These are phyloP conservation scores for Knoxdaviesia capensis DNA, from an alignment of 2,329 filamentous ascomycete species.

Conservation along the genomic window DNA sequence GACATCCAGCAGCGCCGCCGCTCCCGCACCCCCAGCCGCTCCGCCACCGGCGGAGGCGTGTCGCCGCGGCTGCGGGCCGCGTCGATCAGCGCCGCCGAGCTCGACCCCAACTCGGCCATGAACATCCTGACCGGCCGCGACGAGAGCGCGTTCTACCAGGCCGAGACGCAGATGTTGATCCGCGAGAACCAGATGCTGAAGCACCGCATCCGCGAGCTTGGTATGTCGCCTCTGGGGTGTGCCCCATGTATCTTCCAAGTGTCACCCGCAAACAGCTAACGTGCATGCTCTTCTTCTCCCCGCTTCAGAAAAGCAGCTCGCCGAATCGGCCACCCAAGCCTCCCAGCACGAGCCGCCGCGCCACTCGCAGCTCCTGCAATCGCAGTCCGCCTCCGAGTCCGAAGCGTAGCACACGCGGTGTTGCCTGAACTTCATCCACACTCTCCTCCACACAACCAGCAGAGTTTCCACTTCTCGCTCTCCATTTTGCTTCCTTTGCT, in stretches of 20 bases:
- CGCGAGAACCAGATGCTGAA: slow-evolving; percentile 72
- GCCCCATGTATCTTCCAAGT: not conserved
- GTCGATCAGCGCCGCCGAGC: slow-evolving; percentile 34
- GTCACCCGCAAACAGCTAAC: not conserved
- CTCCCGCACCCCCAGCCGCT: slow-evolving; percentile 38
- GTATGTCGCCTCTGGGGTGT: slow-evolving; percentile 20
- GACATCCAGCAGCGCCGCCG: slow-evolving; percentile 26
- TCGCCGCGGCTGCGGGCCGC: slow-evolving; percentile 35
- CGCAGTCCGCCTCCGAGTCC: slow-evolving; percentile 23
- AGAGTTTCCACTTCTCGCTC: not conserved
- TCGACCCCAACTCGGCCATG: slow-evolving; percentile 11
- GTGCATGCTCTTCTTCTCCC: slow-evolving; percentile 5
- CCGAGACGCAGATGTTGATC: slow-evolving; percentile 58
- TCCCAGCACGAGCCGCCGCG: slow-evolving; percentile 25
- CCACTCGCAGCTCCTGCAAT: slow-evolving; percentile 25
- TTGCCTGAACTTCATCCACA: not conserved
- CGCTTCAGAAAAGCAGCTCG: slow-evolving; percentile 27
- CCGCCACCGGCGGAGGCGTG: slow-evolving; percentile 25
- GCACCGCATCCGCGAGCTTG: slow-evolving; percentile 51
- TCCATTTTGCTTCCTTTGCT: not conserved
- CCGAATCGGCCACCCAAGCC: slow-evolving; percentile 15
- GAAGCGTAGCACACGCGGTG: slow-evolving; percentile 2
- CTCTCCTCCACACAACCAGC: not conserved
- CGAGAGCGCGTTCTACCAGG: slow-evolving; percentile 63
- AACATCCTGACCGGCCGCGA: slow-evolving; percentile 39